These are phyloP conservation scores for Naegleria gruberi DNA, from an alignment of 208 protist genomes.

Conservation along the genomic window DNA sequence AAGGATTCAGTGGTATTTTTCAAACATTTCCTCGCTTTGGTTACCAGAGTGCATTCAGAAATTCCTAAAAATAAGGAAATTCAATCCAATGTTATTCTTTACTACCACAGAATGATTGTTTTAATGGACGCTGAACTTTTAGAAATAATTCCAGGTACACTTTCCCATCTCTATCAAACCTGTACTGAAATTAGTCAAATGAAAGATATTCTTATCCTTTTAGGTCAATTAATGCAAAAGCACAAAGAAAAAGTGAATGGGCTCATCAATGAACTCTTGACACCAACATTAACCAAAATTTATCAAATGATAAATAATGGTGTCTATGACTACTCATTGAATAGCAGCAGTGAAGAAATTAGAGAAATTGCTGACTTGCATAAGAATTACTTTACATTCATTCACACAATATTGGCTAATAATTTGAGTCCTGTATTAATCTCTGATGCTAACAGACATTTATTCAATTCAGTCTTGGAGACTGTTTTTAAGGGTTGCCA, in stretches of 20 bases:
- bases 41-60: not conserved
- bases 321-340: not conserved
- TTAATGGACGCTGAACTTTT: not conserved
- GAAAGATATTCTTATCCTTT: not conserved
- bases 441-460: not conserved
- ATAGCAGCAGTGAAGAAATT: not conserved
- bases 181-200: not conserved
- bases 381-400: not conserved
- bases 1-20: not conserved
- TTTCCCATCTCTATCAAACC: not conserved
- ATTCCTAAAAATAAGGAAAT: not conserved
- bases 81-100: not conserved
- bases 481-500: not conserved
- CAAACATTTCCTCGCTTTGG: not conserved
- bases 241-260: not conserved
- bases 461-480: not conserved
- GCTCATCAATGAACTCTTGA: not conserved
- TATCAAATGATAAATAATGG: not conserved
- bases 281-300: not conserved
- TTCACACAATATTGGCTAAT: not conserved
- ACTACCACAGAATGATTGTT: not conserved
- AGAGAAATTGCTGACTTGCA: not conserved
- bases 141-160: not conserved
- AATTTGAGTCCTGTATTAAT: not conserved
- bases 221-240: not conserved